Evolutionary conservation across 129 eudicot genomes (phyloP).

Genomic region (Scalesia atractyloides): DNA sequence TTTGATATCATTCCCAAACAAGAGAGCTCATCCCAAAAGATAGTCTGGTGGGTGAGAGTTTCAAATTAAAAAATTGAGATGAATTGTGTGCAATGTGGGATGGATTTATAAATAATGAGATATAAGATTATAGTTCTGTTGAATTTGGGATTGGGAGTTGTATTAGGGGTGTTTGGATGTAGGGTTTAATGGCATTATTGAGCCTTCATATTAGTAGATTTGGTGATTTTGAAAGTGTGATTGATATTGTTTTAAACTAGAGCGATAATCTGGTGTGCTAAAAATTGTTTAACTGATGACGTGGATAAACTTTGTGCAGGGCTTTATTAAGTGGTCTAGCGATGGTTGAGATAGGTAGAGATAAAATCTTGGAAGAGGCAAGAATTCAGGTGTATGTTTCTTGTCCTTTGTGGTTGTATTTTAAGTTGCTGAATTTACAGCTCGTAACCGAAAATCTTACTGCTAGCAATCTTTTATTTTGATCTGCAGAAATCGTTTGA

Average conservation of each 20-base stretch:
- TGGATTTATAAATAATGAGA: background rate
- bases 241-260: background rate
- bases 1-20: no score
- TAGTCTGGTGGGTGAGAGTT: no score
- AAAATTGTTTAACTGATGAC: slow-evolving; percentile 8
- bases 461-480: slow-evolving; percentile 4
- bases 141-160: background rate
- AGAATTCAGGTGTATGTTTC: slow-evolving; percentile 44
- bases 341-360: slow-evolving; percentile 40
- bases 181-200: background rate
- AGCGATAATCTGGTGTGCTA: slow-evolving; percentile 1
- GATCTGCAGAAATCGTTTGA: slow-evolving; percentile 39
- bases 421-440: slow-evolving; percentile 10
- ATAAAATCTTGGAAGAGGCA: slow-evolving; percentile 40
- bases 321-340: slow-evolving; percentile 42
- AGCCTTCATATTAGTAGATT: background rate
- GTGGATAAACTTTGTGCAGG: slow-evolving; percentile 24
- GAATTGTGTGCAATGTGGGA: background rate
- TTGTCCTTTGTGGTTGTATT: slow-evolving; percentile 5
- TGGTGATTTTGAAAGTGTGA: background rate
- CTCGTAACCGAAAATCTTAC: background rate
- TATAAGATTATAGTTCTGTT: background rate
- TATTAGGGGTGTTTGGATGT: slow-evolving; percentile 3
- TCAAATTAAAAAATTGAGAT: background rate
- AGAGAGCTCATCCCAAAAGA: no score